Base-by-base conservation (phyloP, 139 green algal genomes). In the Chlorella sp. region DNA sequence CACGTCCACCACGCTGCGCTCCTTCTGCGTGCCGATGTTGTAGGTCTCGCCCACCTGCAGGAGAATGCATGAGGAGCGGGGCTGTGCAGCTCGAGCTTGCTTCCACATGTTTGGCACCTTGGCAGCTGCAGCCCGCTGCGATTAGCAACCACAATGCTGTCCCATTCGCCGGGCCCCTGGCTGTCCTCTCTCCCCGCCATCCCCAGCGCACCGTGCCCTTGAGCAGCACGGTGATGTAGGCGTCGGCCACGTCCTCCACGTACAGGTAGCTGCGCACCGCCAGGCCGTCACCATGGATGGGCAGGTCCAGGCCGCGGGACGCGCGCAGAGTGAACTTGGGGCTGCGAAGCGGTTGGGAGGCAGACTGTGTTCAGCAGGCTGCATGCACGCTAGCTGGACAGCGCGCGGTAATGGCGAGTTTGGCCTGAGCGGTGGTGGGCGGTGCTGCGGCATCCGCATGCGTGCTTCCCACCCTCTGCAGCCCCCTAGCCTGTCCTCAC, bases 11-110 rank as follows among this genome's bases (percentile, higher is more conserved):
- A 99, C 96, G 36, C 90, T 97, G 41, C 96, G 92, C 93, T 99
- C 97, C 82, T 94, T 94, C 74, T 98, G 92, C 2, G 97, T 99
- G 65, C 97, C 97, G 76, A 99, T 98, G 94, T 99, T 99, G 94
- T 99, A 99, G 16, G 95, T 92, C 84, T 98, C 91, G 6, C 96
- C 95, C 54, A 89, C 88, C 83, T 87, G 73, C 44, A 58, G 46
- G 38, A 5, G 28, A n/a, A 32, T 40, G 16, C 44, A 38, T 30
- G 22, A 16, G 5, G 72, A 1, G 51, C 13, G 24, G 14, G 28
- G 41, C 22, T 1, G 17, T 73, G 22, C 75, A 84, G 34, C 54
- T 5, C n/a, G n/a, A n/a, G n/a, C n/a, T n/a, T 20, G 38, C 22
- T 6, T 40, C n/a, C n/a, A n/a, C n/a, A n/a, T n/a, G n/a, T n/a